Percentiles rank a stretch among this genome's conserved stretches.
Conservation (phyloP, 2,329 filamentous ascomycete species). For the Aspergillus eucalypticola region DNA sequence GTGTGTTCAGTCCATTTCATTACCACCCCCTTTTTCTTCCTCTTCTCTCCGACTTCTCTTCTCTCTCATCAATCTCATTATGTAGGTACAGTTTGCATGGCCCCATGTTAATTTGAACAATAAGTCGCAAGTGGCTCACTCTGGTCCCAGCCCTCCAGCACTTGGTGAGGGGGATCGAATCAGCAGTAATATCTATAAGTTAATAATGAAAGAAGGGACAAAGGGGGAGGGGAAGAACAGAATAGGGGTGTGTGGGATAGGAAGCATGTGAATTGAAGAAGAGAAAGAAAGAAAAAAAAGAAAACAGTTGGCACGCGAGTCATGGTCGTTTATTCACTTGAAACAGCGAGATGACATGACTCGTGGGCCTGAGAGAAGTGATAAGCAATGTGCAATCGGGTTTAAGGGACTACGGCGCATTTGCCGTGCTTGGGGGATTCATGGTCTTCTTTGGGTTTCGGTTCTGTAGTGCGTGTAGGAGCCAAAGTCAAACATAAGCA, state of each 20-base stretch:
- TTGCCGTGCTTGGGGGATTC: neutral
- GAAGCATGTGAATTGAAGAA: neutral
- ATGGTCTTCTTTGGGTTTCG: neutral
- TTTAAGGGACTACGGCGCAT: neutral
- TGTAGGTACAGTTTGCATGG: conserved; percentile 18
- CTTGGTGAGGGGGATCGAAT: conserved; percentile 23
- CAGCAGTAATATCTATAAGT: conserved; percentile 16
- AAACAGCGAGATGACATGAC: neutral
- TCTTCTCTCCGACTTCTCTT: too few species aligned
- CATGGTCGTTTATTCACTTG: neutral
- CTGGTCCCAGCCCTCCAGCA: conserved; percentile 23
- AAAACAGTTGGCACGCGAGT: neutral
- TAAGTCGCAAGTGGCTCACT: conserved; percentile 16
- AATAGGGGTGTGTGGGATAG: neutral
- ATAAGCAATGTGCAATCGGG: neutral
- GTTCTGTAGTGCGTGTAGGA: conserved; percentile 13
- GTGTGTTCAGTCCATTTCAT: conserved; percentile 19
- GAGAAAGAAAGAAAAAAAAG: neutral
- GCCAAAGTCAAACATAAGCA: conserved; percentile 11
- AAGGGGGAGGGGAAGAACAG: neutral
- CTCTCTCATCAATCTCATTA: conserved; percentile 24
- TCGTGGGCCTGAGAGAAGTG: neutral
- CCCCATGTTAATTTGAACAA: conserved; percentile 18
- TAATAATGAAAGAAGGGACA: conserved; percentile 18
- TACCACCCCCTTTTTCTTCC: conserved; percentile 9